Conservation (phyloP, 306 rosid species). For the Cucumis melo region DNA sequence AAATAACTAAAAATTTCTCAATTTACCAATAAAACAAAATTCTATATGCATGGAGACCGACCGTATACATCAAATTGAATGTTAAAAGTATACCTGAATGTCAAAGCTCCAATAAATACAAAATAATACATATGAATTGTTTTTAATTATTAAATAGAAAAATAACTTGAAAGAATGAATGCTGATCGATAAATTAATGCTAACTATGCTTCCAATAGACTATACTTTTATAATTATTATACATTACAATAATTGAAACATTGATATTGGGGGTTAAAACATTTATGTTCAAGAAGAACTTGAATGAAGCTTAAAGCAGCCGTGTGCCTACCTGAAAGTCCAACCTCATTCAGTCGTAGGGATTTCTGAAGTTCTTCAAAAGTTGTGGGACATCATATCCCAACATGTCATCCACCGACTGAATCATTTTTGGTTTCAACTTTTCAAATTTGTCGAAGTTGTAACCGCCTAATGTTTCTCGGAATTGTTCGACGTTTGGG, state of each 20-base stretch:
- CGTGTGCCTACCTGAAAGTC: background rate
- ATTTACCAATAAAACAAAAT: background rate
- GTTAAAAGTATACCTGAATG: background rate
- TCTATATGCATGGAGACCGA: background rate
- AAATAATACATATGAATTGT: background rate
- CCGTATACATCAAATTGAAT: background rate
- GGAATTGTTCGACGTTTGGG: slow-evolving; percentile 63
- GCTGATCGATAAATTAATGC: background rate
- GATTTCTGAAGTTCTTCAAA: slow-evolving; percentile 64
- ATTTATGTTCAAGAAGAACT: background rate
- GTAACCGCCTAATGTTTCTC: slow-evolving; percentile 47
- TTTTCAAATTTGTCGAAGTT: slow-evolving; percentile 74
- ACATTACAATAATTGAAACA: background rate
- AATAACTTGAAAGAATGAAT: background rate
- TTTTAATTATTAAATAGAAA: background rate
- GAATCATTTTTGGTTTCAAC: slow-evolving; percentile 63
- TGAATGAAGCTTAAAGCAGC: background rate
- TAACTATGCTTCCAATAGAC: background rate
- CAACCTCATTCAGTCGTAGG: slow-evolving; percentile 32
- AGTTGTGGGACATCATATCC: slow-evolving; percentile 83
- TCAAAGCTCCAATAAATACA: background rate
- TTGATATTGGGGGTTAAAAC: background rate
- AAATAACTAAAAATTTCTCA: background rate
- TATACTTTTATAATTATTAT: background rate
- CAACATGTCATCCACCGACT: slow-evolving; percentile 86